phyloP scores from a whole-genome alignment of 1,284 basidiomycete genomes.

The Fomes fomentarius region DNA sequence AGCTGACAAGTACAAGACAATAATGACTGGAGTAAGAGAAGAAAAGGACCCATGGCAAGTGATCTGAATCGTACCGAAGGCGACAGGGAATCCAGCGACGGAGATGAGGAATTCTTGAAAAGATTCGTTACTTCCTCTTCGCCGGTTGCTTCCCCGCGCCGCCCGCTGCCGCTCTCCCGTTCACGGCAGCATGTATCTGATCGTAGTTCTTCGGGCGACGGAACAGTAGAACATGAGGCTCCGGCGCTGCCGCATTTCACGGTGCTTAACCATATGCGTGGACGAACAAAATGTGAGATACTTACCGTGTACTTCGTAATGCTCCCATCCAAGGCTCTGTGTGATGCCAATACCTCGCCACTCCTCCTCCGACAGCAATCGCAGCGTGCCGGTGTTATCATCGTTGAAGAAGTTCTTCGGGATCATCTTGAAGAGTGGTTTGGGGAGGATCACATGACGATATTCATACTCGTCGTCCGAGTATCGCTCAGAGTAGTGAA shows the following conservation, averaged over 20 bases:
- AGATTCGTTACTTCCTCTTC: constrained; percentile 33
- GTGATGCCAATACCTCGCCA: constrained; percentile 97
- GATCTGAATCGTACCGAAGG: constrained; percentile 6
- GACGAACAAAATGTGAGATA: neutral
- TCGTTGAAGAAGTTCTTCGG: constrained; percentile 82
- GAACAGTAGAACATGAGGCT: constrained; percentile 85
- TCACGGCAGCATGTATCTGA: constrained; percentile 29
- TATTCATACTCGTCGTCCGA: constrained; percentile 86
- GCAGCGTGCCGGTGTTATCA: constrained; percentile 79
- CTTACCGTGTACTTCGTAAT: constrained; percentile 95
- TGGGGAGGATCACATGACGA: constrained; percentile 91
- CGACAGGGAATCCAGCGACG: constrained; percentile 7
- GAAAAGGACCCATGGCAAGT: constrained; percentile 10
- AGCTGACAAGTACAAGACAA: constrained; percentile 21
- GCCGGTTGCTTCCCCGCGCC: constrained; percentile 30
- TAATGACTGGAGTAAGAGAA: constrained; percentile 10
- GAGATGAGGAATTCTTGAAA: neutral
- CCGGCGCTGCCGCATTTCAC: constrained; percentile 60
- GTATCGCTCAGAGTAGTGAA: constrained; percentile 85
- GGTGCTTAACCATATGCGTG: constrained; percentile 1
- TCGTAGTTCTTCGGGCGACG: constrained; percentile 70
- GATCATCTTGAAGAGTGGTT: constrained; percentile 84
- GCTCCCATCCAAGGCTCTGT: constrained; percentile 96
- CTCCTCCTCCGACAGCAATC: constrained; percentile 84
- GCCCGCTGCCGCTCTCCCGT: constrained; percentile 21